Evolutionary conservation across 257 asterid genomes (phyloP).

Genomic region (Lycium barbarum): DNA sequence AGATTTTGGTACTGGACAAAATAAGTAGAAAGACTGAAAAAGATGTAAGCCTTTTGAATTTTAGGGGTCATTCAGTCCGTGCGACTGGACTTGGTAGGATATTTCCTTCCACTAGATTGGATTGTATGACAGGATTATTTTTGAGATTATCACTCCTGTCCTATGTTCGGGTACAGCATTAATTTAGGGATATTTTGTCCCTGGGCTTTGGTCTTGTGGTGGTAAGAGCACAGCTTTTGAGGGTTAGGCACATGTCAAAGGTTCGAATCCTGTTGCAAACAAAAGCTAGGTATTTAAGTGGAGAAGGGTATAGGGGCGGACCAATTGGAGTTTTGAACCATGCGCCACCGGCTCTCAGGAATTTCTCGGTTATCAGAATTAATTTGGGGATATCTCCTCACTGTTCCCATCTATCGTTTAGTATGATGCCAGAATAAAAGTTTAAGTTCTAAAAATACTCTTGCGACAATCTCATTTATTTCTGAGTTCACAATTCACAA

Average conservation of each 20-base stretch:
- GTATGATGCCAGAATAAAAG: not conserved
- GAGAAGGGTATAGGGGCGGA: not conserved
- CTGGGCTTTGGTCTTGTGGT: slow-evolving; percentile 7
- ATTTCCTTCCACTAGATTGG: slow-evolving; percentile 3
- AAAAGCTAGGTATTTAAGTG: slow-evolving; percentile 1
- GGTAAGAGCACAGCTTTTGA: not conserved
- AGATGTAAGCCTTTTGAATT: slow-evolving; percentile 5
- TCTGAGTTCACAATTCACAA: not conserved
- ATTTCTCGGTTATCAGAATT: not conserved
- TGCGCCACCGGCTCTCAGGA: not conserved
- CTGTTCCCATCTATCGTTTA: not conserved
- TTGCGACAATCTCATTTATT: not conserved
- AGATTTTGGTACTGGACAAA: slow-evolving; percentile 7
- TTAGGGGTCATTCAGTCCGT: not conserved
- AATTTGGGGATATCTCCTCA: not conserved
- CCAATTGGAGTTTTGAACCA: slow-evolving; percentile 3
- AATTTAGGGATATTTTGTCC: not conserved
- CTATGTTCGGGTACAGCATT: not conserved
- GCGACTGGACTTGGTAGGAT: not conserved
- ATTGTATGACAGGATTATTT: slow-evolving; percentile 3
- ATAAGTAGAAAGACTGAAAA: slow-evolving; percentile 6
- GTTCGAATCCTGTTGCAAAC: not conserved
- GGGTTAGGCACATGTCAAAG: slow-evolving; percentile 21
- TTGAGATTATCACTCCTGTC: not conserved
- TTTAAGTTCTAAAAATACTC: not conserved